phyloP scores from a whole-genome alignment of 176 grass and related monocot species.

The Cenchrus purpureus region DNA sequence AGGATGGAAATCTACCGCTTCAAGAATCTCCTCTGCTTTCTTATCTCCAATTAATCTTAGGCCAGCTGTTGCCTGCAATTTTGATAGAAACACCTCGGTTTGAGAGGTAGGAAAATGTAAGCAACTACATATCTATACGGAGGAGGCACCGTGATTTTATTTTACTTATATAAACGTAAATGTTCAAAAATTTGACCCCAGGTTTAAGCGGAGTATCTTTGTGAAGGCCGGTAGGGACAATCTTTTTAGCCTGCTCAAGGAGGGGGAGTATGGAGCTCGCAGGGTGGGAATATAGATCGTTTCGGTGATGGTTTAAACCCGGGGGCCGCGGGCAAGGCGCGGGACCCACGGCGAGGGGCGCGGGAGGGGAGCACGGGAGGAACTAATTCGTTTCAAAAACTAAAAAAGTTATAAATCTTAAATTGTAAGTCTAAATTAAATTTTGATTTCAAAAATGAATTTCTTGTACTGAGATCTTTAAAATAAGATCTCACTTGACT shows the following conservation, averaged over 20 bases:
- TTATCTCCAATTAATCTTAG: background rate
- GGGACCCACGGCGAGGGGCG: too few relatives aligned
- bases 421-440: too few relatives aligned
- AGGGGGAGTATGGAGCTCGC: slow-evolving; percentile 46
- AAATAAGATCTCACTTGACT: too few relatives aligned
- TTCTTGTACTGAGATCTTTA: too few relatives aligned
- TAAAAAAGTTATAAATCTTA: too few relatives aligned
- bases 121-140: background rate
- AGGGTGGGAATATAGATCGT: background rate
- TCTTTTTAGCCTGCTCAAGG: slow-evolving; percentile 40
- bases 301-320: too few relatives aligned
- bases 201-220: slow-evolving; percentile 53
- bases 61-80: slow-evolving; percentile 20
- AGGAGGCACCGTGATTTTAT: background rate
- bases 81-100: background rate
- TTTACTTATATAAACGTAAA: background rate
- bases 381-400: too few relatives aligned
- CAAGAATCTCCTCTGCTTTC: slow-evolving; percentile 8
- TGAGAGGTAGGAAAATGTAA: background rate
- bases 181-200: slow-evolving; percentile 18
- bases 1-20: background rate
- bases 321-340: too few relatives aligned
- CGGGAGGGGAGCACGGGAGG: too few relatives aligned
- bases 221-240: slow-evolving; percentile 34
- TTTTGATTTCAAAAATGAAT: too few relatives aligned